Evolutionary conservation across 179 eudicot genomes (phyloP).

Genomic region (Sideroxylon spinosum): DNA sequence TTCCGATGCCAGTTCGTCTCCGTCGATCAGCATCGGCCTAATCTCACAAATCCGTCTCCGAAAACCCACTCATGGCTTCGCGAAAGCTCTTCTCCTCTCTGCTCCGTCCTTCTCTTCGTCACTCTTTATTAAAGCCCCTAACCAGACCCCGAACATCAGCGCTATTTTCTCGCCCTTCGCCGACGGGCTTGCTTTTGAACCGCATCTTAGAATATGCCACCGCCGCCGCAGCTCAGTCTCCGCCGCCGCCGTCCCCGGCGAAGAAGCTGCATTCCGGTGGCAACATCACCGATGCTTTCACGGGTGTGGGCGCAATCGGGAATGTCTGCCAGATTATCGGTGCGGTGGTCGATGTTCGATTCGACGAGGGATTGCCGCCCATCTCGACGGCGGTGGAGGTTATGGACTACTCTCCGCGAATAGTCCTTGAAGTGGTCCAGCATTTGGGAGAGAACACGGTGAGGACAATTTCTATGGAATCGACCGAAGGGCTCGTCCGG

Average conservation of each 20-base stretch:
- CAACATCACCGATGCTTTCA: conserved; percentile 48
- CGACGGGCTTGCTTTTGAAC: conserved; percentile 36
- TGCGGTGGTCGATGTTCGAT: conserved; percentile 61
- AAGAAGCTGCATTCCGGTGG: conserved; percentile 20
- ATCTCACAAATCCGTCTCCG: neutral
- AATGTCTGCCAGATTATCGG: conserved; percentile 79
- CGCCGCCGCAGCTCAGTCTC: conserved; percentile 29
- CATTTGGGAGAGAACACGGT: conserved; percentile 77
- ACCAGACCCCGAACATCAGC: conserved; percentile 14
- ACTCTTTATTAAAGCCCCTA: conserved; percentile 24
- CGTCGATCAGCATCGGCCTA: too few species aligned
- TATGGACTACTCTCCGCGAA: conserved; percentile 39
- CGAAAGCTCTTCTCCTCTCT: conserved; percentile 45
- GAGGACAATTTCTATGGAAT: conserved; percentile 79
- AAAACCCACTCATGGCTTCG: conserved; percentile 43
- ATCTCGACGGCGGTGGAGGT: conserved; percentile 72
- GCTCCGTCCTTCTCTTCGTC: conserved; percentile 52
- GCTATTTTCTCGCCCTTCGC: conserved; percentile 26
- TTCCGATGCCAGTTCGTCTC: too few species aligned
- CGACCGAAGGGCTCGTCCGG: conserved; percentile 69
- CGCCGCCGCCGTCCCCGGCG: conserved; percentile 14
- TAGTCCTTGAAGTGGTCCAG: conserved; percentile 73
- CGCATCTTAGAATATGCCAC: conserved; percentile 28
- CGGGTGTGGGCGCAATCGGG: conserved; percentile 64
- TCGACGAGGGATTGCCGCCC: conserved; percentile 48